Evolutionary conservation across 2,329 filamentous ascomycete species (phyloP), one percentile per base, ranked within the genome.

Genomic region (Incumbomyces lentus): DNA sequence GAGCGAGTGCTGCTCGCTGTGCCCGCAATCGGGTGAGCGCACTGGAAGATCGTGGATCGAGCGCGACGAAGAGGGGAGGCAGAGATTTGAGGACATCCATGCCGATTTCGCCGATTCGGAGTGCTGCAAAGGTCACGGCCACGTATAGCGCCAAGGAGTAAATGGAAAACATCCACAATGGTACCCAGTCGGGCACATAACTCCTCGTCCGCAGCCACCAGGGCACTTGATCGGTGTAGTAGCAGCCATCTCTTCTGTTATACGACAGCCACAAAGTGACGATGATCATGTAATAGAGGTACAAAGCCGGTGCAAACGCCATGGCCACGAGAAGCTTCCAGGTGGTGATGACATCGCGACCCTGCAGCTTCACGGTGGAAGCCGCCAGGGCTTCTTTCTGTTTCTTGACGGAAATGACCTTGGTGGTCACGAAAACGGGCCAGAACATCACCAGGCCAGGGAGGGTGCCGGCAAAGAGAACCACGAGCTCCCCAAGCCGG

Each of bases 71-170:
- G 8, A 98, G 76, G 5, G 92, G 92, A 8, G 87, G 79, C 13
- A 98, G 75, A 0, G 90, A 96, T 67, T 96, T 98, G 69, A 92
- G 72, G 47, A 98, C 95, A 61, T 98, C 92, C 88, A 98, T 95
- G 44, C 90, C 92, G n/a, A 94, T 83, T 68, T 98, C 92, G 39
- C 92, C 92, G 55, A 96, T 94, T 10, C 92, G 83, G 44, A 98
- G 79, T 6, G 92, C 87, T 3, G 88, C 89, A 64, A 94, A 95
- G 0, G 89, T 95, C 57, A 95, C 84, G 18, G 81, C 76, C 5
- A 89, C 84, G 71, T 95, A 95, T 54, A 93, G 69, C 40, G 86
- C 73, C 69, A 86, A 82, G 41, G 88, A 84, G 33, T 79, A 76
- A 8, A 86, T 62, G 52, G 89, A 80, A 10, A 93, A 76, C 17